A percentile compares a stretch with the other conserved stretches of the same genome.
Evolutionary conservation across 2,329 filamentous ascomycete species (phyloP).

Genomic region (Ceratocystis destructans): DNA sequence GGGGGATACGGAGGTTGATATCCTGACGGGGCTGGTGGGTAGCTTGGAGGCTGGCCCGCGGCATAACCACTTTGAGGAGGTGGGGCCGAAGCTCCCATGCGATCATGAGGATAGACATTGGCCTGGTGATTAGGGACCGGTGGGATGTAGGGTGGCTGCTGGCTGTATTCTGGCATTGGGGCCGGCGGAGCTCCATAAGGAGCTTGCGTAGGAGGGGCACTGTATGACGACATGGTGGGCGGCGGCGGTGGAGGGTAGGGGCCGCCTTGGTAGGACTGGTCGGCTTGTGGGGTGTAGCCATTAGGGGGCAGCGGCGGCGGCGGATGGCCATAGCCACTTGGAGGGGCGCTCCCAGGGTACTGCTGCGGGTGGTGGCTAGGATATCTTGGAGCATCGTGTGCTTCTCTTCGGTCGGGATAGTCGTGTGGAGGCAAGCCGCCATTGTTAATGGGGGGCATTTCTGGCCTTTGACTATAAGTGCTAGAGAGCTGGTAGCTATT

Average conservation of each 20-base stretch:
- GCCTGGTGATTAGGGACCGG: conserved; percentile 14
- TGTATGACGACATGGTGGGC: conserved; percentile 14
- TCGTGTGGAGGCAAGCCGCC: conserved; percentile 8
- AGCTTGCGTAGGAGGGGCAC: conserved; percentile 15
- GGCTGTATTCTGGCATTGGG: conserved; percentile 8
- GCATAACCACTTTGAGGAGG: conserved; percentile 17
- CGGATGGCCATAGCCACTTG: conserved; percentile 9
- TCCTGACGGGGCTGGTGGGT: conserved; percentile 6
- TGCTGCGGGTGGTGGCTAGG: conserved; percentile 10
- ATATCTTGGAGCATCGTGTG: conserved; percentile 12
- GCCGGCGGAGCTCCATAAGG: conserved; percentile 17
- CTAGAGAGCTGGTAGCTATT: conserved; percentile 5
- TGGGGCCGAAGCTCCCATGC: conserved; percentile 14
- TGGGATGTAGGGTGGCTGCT: conserved; percentile 12
- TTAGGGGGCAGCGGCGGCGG: conserved; percentile 10
- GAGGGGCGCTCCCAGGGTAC: conserved; percentile 17
- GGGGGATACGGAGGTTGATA: conserved; percentile 9
- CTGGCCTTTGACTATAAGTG: conserved; percentile 9
- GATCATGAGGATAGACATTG: conserved; percentile 12
- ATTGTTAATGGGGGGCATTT: conserved; percentile 7
- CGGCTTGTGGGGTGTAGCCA: not conserved
- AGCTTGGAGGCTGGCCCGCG: conserved; percentile 17
- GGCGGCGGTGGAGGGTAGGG: conserved; percentile 13
- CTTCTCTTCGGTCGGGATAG: conserved; percentile 12
- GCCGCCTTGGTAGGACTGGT: conserved; percentile 5